Evolutionary conservation across 1,139 yeast species (phyloP).

Genomic region (Candida glucosophila): DNA sequence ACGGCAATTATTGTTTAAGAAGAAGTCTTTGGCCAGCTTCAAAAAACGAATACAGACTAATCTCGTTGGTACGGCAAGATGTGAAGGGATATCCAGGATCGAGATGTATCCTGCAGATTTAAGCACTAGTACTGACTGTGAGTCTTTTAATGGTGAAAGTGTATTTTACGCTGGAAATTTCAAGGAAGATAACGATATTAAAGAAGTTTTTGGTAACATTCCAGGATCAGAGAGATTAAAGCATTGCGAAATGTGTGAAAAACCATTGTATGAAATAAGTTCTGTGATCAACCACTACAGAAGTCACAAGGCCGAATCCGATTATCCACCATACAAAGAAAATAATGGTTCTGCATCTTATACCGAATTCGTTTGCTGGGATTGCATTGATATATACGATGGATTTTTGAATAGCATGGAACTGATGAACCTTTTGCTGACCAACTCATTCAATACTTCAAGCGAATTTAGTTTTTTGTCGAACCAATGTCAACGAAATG

Average conservation of each 20-base stretch:
- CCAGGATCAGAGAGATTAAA: slow-evolving; percentile 37
- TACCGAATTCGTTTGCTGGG: slow-evolving; percentile 56
- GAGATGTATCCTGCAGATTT: too few species aligned
- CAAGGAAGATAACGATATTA: slow-evolving; percentile 31
- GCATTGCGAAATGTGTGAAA: slow-evolving; percentile 59
- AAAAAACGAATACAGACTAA: slow-evolving; percentile 13
- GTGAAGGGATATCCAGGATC: too few species aligned
- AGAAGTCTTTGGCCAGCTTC: slow-evolving; percentile 32
- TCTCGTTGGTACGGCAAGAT: too few species aligned
- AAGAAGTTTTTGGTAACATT: slow-evolving; percentile 32
- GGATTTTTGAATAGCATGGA: slow-evolving; percentile 33
- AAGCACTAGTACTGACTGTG: too few species aligned
- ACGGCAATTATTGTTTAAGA: slow-evolving; percentile 11
- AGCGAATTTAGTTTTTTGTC: too few species aligned
- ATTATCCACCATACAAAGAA: too few species aligned
- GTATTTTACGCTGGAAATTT: too few species aligned
- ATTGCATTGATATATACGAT: slow-evolving; percentile 54
- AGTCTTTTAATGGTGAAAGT: too few species aligned
- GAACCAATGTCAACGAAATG: too few species aligned
- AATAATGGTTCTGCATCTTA: slow-evolving; percentile 13
- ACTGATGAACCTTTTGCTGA: too few species aligned
- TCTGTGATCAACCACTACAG: slow-evolving; percentile 26
- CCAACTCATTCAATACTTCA: too few species aligned
- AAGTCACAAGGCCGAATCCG: slow-evolving; percentile 7
- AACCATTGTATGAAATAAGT: slow-evolving; percentile 57